Evolutionary conservation across 2,329 filamentous ascomycete species (phyloP).

Genomic region (Talaromyces atroroseus): DNA sequence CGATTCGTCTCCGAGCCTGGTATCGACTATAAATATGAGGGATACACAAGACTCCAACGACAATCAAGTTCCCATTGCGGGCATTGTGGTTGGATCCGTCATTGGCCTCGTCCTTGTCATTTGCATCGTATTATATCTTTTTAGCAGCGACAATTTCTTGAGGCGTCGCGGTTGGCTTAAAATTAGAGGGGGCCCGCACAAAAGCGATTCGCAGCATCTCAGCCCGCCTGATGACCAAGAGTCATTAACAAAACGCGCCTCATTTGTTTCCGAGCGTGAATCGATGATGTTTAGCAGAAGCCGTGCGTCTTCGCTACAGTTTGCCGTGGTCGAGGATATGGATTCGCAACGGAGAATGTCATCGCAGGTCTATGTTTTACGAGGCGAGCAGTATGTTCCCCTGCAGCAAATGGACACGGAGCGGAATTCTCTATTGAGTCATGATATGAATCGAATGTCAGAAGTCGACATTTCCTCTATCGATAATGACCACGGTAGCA

Average conservation of each 20-base stretch:
- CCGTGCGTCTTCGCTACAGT: constrained; percentile 21
- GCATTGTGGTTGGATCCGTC: constrained; percentile 9
- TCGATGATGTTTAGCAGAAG: constrained; percentile 27
- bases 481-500: constrained; percentile 1
- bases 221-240: constrained; percentile 9
- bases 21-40: neutral
- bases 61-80: neutral
- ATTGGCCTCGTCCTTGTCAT: neutral
- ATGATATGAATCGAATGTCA: neutral
- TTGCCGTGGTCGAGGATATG: constrained; percentile 18
- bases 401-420: constrained; percentile 9
- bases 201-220: neutral
- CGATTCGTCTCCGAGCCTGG: neutral
- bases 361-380: constrained; percentile 11
- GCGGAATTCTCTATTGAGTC: constrained; percentile 1
- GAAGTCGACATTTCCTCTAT: constrained; percentile 7
- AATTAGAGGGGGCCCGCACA: neutral
- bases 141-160: constrained; percentile 12
- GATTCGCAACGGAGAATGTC: constrained; percentile 8
- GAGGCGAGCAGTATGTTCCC: constrained; percentile 9
- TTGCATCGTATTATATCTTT: constrained; percentile 2
- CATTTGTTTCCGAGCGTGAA: constrained; percentile 20
- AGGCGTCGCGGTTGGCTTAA: constrained; percentile 12
- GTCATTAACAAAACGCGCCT: constrained; percentile 12
- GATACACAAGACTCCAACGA: neutral